These are phyloP conservation scores for Plasmodium malariae DNA, from an alignment of 169 alveolate genomes.

Conservation along the genomic window DNA sequence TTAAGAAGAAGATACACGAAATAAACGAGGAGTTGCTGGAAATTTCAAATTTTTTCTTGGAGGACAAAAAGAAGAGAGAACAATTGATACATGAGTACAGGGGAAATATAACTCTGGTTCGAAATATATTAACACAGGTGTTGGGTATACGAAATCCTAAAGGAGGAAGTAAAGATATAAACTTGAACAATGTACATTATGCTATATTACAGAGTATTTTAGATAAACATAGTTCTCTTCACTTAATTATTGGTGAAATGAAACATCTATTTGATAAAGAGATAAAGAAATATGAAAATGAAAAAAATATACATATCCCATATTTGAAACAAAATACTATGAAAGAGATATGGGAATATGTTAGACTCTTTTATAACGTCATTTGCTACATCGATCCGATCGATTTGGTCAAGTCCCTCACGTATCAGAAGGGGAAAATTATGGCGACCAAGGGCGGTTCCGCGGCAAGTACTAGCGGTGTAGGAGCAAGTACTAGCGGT, in stretches of 20 bases:
- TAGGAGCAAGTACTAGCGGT: too few relatives aligned
- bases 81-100: conserved; percentile 21
- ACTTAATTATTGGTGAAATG: conserved; percentile 61
- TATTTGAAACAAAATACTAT: conserved; percentile 46
- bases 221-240: conserved; percentile 45
- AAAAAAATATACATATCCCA: conserved; percentile 57
- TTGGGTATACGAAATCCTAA: conserved; percentile 35
- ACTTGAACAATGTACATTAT: conserved; percentile 51
- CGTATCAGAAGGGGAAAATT: conserved; percentile 12
- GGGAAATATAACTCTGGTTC: conserved; percentile 30
- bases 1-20: conserved; percentile 25
- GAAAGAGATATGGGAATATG: conserved; percentile 72
- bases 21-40: conserved; percentile 46
- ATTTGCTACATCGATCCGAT: conserved; percentile 70
- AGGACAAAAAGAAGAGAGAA: conserved; percentile 45
- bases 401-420: conserved; percentile 55
- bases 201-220: conserved; percentile 23
- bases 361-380: conserved; percentile 49
- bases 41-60: conserved; percentile 40
- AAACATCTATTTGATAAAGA: conserved; percentile 39
- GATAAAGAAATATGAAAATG: conserved; percentile 61
- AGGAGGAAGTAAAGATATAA: not conserved
- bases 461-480: too few relatives aligned
- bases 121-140: conserved; percentile 50
- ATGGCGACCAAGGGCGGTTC: not conserved